These are phyloP conservation scores for Mrakia blollopis DNA, from an alignment of 768 basidiomycete species.

Conservation along the genomic window DNA sequence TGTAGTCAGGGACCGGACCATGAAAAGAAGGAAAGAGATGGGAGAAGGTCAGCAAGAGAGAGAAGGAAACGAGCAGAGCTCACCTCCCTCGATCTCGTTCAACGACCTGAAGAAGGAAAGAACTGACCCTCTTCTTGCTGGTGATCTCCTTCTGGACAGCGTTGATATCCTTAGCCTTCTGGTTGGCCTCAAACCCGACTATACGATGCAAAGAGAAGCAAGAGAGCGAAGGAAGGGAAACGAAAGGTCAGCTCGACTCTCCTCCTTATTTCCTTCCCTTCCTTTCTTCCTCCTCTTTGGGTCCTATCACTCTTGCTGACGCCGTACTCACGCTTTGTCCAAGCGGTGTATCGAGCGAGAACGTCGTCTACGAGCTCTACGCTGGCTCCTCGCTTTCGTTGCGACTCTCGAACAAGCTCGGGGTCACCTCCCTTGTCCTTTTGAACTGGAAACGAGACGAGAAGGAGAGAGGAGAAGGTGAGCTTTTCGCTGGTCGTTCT, in stretches of 20 bases:
- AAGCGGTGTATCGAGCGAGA: constrained; percentile 82
- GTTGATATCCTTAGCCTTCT: constrained; percentile 74
- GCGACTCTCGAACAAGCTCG: constrained; percentile 81
- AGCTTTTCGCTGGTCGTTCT: not conserved
- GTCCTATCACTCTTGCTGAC: too few species aligned
- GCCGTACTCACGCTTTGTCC: constrained; percentile 77
- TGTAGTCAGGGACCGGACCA: constrained; percentile 43
- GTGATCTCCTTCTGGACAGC: constrained; percentile 90
- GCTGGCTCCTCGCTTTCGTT: constrained; percentile 79
- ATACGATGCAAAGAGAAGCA: not conserved
- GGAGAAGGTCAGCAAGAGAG: not conserved
- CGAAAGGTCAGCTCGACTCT: not conserved
- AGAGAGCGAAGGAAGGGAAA: constrained; percentile 1
- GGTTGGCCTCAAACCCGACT: constrained; percentile 86
- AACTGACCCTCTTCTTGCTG: constrained; percentile 76
- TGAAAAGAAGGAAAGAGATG: too few species aligned
- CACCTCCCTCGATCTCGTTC: not conserved
- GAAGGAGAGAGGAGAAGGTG: not conserved
- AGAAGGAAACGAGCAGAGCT: not conserved
- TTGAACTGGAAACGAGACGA: constrained; percentile 16
- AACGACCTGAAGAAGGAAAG: not conserved
- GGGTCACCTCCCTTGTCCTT: constrained; percentile 69
- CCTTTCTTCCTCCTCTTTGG: not conserved
- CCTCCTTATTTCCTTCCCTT: not conserved
- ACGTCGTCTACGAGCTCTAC: constrained; percentile 93